Conservation (phyloP, 768 basidiomycete species). For the Panus rudis region DNA sequence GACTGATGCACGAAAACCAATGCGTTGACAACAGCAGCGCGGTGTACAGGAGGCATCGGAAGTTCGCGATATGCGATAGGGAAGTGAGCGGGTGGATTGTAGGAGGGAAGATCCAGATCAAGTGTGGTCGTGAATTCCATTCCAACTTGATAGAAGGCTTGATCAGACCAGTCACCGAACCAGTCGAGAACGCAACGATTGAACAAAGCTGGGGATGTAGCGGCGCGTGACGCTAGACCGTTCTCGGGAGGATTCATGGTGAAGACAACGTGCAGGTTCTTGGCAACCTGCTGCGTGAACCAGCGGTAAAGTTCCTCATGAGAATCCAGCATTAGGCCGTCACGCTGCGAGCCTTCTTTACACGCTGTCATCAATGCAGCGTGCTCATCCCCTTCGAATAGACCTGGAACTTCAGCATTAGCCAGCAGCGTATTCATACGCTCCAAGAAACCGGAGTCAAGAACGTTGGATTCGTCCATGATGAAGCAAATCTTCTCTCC, state of each 20-base stretch:
- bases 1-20: conserved; percentile 89
- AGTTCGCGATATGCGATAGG: conserved; percentile 84
- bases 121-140: conserved; percentile 93
- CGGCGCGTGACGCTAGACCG: conserved; percentile 90
- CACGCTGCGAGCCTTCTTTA: conserved; percentile 98
- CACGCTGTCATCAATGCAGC: conserved; percentile 98
- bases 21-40: conserved; percentile 88
- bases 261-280: conserved; percentile 97
- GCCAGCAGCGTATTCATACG: conserved; percentile 99
- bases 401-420: conserved; percentile 99
- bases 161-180: conserved; percentile 99
- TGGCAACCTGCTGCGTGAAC: conserved; percentile 98
- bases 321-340: conserved; percentile 96
- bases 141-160: conserved; percentile 97
- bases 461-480: conserved; percentile 99
- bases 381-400: conserved; percentile 99
- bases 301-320: conserved; percentile 96
- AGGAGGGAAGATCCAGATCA: conserved; percentile 84
- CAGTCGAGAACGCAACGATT: conserved; percentile 99
- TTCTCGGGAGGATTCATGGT: conserved; percentile 99
- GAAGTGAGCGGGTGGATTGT: conserved; percentile 75
- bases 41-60: conserved; percentile 80
- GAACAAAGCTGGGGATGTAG: conserved; percentile 96
- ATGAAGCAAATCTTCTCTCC: conserved; percentile 99
- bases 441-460: conserved; percentile 97